phyloP scores from a whole-genome alignment of 192 early-diverging fungal species.

The Linderina pennispora region DNA sequence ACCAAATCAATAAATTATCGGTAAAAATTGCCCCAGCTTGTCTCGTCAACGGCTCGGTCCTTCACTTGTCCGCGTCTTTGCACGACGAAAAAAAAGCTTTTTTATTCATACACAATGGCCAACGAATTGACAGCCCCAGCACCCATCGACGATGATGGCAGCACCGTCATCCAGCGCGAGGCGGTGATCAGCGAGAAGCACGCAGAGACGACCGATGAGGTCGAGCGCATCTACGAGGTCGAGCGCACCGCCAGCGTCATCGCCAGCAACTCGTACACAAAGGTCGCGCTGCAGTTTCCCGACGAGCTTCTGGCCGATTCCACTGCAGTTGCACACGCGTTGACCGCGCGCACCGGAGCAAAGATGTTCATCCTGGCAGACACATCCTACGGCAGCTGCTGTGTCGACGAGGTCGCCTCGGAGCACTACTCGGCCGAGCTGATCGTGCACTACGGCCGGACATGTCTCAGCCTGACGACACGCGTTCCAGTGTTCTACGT shows the following conservation, averaged over 20 bases:
- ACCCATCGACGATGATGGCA: slow-evolving; percentile 57
- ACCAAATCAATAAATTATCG: too few relatives aligned
- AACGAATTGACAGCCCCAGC: background rate
- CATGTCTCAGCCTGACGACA: slow-evolving; percentile 81
- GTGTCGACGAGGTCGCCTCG: slow-evolving; percentile 95
- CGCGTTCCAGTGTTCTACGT: slow-evolving; percentile 80
- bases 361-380: slow-evolving; percentile 83
- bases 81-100: too few relatives aligned
- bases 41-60: too few relatives aligned
- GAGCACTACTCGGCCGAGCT: slow-evolving; percentile 79
- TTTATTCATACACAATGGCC: slow-evolving; percentile 5
- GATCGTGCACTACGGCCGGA: slow-evolving; percentile 93
- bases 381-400: slow-evolving; percentile 96
- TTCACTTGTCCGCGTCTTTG: too few relatives aligned
- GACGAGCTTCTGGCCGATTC: slow-evolving; percentile 77
- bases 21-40: too few relatives aligned
- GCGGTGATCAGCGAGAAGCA: slow-evolving; percentile 22
- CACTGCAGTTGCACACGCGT: slow-evolving; percentile 50
- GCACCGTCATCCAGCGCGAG: slow-evolving; percentile 52
- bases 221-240: slow-evolving; percentile 55
- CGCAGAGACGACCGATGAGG: slow-evolving; percentile 23
- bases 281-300: slow-evolving; percentile 88
- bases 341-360: slow-evolving; percentile 45
- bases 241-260: slow-evolving; percentile 55
- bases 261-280: slow-evolving; percentile 33